These are phyloP conservation scores for Blastobotrys muscicola DNA, from an alignment of 805 yeast genomes.

Conservation along the genomic window DNA sequence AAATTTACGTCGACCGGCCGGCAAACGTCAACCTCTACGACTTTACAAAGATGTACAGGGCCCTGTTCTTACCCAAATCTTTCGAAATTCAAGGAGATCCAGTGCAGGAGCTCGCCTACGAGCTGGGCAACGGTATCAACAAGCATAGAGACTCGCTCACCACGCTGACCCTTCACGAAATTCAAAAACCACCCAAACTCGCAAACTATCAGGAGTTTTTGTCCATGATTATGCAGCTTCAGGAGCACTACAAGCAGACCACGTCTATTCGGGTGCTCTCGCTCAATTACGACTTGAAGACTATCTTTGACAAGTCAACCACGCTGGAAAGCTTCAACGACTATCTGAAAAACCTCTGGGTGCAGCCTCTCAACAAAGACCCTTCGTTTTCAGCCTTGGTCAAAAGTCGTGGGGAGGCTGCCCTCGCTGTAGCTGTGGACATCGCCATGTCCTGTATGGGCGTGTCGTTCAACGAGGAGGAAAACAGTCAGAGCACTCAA, in stretches of 20 bases:
- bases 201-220: constrained; percentile 6
- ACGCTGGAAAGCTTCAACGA: constrained; percentile 9
- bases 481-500: not conserved
- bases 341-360: constrained; percentile 16
- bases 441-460: constrained; percentile 12
- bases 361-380: constrained; percentile 15
- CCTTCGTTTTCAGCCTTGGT: constrained; percentile 17
- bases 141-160: not conserved
- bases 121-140: constrained; percentile 1
- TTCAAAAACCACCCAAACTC: constrained; percentile 1
- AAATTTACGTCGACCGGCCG: not conserved
- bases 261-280: constrained; percentile 5
- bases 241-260: constrained; percentile 3
- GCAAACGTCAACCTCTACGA: constrained; percentile 6
- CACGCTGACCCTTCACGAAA: constrained; percentile 1
- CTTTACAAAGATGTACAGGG: constrained; percentile 4
- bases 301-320: constrained; percentile 7
- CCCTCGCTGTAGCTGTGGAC: constrained; percentile 13
- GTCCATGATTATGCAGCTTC: constrained; percentile 8
- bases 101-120: not conserved
- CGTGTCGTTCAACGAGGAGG: not conserved
- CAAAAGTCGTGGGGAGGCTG: constrained; percentile 11
- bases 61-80: not conserved
- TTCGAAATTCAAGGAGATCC: constrained; percentile 1
- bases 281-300: constrained; percentile 4